phyloP scores from a whole-genome alignment of 225 moss, liverwort and hornwort genomes.

The Asterella californica region DNA sequence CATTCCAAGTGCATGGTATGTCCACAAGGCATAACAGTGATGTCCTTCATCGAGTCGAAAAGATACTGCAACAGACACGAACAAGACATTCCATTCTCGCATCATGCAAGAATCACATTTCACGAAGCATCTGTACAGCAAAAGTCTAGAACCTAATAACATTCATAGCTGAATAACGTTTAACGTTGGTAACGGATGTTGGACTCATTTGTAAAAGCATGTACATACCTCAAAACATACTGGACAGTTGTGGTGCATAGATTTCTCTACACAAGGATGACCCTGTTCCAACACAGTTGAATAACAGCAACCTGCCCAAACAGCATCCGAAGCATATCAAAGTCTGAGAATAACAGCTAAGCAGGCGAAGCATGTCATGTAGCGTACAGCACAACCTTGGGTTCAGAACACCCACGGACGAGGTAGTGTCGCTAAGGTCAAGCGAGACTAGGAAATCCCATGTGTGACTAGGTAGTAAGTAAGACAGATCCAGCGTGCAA shows the following conservation, averaged over 20 bases:
- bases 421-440: too few species aligned
- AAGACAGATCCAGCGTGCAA: too few species aligned
- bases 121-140: neutral
- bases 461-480: too few species aligned
- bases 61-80: constrained; percentile 58
- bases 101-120: neutral
- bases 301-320: constrained; percentile 63
- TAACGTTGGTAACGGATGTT: too few species aligned
- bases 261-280: constrained; percentile 89
- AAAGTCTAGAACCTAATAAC: too few species aligned
- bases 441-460: too few species aligned
- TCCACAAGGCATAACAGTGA: constrained; percentile 78
- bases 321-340: neutral
- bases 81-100: neutral
- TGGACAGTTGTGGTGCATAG: constrained; percentile 97
- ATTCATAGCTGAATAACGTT: too few species aligned
- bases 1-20: constrained; percentile 92
- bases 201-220: neutral
- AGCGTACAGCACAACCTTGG: too few species aligned
- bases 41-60: constrained; percentile 80
- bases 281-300: constrained; percentile 51
- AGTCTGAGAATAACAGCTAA: neutral
- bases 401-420: too few species aligned
- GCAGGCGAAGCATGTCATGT: too few species aligned
- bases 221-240: constrained; percentile 80